phyloP scores from a whole-genome alignment of 106 monocot species.

The Amphibolis antarctica region DNA sequence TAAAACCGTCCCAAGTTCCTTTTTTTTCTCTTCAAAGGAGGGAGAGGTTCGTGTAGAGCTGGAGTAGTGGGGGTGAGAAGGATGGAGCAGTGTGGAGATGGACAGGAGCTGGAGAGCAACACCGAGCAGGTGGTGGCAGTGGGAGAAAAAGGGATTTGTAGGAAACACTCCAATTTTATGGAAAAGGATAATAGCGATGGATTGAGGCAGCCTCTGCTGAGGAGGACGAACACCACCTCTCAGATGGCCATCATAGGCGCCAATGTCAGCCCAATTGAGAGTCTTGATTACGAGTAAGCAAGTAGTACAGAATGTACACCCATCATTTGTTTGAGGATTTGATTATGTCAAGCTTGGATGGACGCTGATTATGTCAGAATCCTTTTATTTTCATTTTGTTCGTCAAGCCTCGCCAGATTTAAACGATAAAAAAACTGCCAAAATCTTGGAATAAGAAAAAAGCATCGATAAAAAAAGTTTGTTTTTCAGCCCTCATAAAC shows the following conservation, averaged over 20 bases:
- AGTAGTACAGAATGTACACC: too few relatives aligned
- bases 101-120: neutral
- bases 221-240: constrained; percentile 59
- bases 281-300: constrained; percentile 77
- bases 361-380: too few relatives aligned
- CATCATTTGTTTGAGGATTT: too few relatives aligned
- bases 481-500: too few relatives aligned
- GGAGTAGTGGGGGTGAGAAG: neutral
- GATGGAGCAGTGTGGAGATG: neutral
- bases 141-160: constrained; percentile 6
- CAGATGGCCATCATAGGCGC: constrained; percentile 77
- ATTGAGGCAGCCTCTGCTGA: constrained; percentile 23
- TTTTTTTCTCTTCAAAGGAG: too few relatives aligned
- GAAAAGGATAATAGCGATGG: constrained; percentile 8
- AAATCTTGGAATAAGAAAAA: too few relatives aligned
- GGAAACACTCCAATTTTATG: constrained; percentile 24
- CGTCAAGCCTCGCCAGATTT: too few relatives aligned
- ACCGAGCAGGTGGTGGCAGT: neutral
- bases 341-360: too few relatives aligned
- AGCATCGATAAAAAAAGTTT: too few relatives aligned
- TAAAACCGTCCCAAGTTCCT: too few relatives aligned
- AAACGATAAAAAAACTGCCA: too few relatives aligned
- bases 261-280: constrained; percentile 68
- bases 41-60: neutral
- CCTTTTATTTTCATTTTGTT: too few relatives aligned